phyloP scores from a whole-genome alignment of 2,329 filamentous ascomycete genomes.

The Colletotrichum orbiculare region DNA sequence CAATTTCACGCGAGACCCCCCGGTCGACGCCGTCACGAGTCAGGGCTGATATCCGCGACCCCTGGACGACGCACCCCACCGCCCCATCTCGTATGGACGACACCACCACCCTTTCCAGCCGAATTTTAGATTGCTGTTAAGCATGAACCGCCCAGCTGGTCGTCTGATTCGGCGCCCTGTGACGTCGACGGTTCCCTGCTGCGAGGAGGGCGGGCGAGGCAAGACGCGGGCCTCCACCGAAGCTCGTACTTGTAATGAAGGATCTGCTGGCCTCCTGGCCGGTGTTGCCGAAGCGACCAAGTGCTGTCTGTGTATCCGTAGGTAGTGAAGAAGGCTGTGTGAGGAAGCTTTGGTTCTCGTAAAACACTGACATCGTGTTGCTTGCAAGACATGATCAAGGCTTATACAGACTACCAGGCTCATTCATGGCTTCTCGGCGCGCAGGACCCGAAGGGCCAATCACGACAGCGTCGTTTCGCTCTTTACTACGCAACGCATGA shows the following conservation, averaged over 20 bases:
- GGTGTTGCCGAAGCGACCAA: constrained; percentile 11
- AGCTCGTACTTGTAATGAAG: constrained; percentile 27
- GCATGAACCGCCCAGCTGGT: constrained; percentile 16
- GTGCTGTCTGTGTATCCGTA: neutral
- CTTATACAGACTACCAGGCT: too few relatives aligned
- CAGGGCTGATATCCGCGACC: constrained; percentile 18
- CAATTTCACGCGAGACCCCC: constrained; percentile 15
- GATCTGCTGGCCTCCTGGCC: neutral
- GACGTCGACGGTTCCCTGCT: constrained; percentile 28
- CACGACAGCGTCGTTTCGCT: too few relatives aligned
- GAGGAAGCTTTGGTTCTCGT: too few relatives aligned
- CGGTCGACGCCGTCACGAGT: constrained; percentile 27
- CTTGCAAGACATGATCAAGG: too few relatives aligned
- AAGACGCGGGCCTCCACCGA: constrained; percentile 7
- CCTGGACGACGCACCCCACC: constrained; percentile 21
- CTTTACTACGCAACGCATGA: too few relatives aligned
- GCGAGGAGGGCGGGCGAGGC: constrained; percentile 16
- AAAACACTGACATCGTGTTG: too few relatives aligned
- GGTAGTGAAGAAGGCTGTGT: neutral
- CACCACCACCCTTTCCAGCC: constrained; percentile 9
- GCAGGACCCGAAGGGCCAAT: too few relatives aligned
- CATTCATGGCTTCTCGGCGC: too few relatives aligned
- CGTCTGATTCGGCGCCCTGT: constrained; percentile 11
- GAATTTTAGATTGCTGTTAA: constrained; percentile 33
- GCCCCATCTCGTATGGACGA: constrained; percentile 36